Conservation (phyloP, 208 protist species). For the Trypanosoma conorhini region DNA sequence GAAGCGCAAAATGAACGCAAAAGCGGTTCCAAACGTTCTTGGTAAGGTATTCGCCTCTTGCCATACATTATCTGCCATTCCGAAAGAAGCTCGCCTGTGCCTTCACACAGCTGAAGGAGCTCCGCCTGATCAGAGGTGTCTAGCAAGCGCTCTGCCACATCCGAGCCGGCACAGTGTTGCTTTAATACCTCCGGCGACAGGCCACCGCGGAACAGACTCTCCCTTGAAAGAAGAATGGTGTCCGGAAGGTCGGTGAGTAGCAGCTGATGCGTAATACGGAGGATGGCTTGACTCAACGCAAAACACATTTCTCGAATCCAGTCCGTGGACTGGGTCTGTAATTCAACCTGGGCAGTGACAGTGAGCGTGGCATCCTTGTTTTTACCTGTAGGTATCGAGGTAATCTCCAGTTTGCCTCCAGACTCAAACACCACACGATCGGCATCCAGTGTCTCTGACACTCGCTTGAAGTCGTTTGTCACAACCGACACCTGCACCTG, state of each 20-base stretch:
- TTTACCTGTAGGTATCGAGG: constrained; percentile 21
- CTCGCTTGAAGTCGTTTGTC: constrained; percentile 33
- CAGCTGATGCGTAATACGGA: constrained; percentile 40
- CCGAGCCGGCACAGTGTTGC: constrained; percentile 10
- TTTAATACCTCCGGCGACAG: constrained; percentile 32
- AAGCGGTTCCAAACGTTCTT: constrained; percentile 32
- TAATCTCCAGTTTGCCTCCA: constrained; percentile 40
- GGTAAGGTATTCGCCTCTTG: constrained; percentile 24
- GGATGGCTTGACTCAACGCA: constrained; percentile 62
- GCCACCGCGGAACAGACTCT: constrained; percentile 46
- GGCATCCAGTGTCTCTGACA: constrained; percentile 18
- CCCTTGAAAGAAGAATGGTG: constrained; percentile 21
- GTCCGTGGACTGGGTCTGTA: constrained; percentile 52
- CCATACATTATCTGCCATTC: constrained; percentile 32
- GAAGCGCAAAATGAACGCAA: constrained; percentile 32
- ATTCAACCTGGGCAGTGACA: constrained; percentile 46
- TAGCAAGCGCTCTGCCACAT: constrained; percentile 10
- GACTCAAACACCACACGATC: constrained; percentile 28
- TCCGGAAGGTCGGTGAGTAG: constrained; percentile 30
- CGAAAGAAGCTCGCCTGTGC: constrained; percentile 18
- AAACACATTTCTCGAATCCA: constrained; percentile 77
- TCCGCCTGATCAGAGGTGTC: constrained; percentile 22
- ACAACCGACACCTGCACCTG: constrained; percentile 28
- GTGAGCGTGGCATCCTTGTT: constrained; percentile 29
- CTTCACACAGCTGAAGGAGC: constrained; percentile 24